Percentiles rank a stretch among this genome's conserved stretches.
phyloP scores from a whole-genome alignment of 2,329 filamentous ascomycete genomes.

The Neospermospora avenae region DNA sequence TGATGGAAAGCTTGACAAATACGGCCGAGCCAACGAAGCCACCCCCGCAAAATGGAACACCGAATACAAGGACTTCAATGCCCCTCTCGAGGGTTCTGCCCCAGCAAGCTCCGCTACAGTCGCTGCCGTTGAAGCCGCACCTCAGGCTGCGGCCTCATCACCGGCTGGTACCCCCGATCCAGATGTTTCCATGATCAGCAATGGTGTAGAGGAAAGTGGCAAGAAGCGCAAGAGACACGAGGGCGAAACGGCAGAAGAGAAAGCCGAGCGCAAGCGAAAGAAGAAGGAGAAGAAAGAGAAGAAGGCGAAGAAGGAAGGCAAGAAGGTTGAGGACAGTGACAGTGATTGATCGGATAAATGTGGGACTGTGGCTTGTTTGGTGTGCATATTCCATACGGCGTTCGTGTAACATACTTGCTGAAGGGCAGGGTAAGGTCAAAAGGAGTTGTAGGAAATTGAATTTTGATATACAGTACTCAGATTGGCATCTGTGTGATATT shows the following conservation, averaged over 20 bases:
- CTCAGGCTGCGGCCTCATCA: slow-evolving; percentile 37
- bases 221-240: slow-evolving; percentile 81
- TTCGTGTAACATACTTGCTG: slow-evolving; percentile 29
- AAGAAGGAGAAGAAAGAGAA: slow-evolving; percentile 52
- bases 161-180: slow-evolving; percentile 38
- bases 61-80: slow-evolving; percentile 87
- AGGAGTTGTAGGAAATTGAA: slow-evolving; percentile 19
- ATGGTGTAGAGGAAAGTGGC: slow-evolving; percentile 53
- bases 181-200: slow-evolving; percentile 49
- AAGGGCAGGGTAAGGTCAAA: slow-evolving; percentile 21
- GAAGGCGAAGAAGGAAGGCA: slow-evolving; percentile 45
- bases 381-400: slow-evolving; percentile 23
- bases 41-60: slow-evolving; percentile 91
- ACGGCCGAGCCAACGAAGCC: slow-evolving; percentile 83
- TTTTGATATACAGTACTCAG: neutral
- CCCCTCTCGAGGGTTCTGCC: slow-evolving; percentile 41
- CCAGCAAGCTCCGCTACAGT: slow-evolving; percentile 24
- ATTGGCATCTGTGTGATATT: neutral
- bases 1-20: slow-evolving; percentile 97
- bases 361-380: slow-evolving; percentile 7
- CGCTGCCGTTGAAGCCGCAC: slow-evolving; percentile 38
- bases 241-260: slow-evolving; percentile 68
- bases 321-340: slow-evolving; percentile 38
- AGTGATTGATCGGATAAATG: slow-evolving; percentile 42
- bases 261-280: slow-evolving; percentile 49